A percentile compares a stretch with the other conserved stretches of the same genome.
These are phyloP conservation scores for Peltaster fructicola DNA, from an alignment of 2,329 filamentous ascomycete species.

Conservation along the genomic window DNA sequence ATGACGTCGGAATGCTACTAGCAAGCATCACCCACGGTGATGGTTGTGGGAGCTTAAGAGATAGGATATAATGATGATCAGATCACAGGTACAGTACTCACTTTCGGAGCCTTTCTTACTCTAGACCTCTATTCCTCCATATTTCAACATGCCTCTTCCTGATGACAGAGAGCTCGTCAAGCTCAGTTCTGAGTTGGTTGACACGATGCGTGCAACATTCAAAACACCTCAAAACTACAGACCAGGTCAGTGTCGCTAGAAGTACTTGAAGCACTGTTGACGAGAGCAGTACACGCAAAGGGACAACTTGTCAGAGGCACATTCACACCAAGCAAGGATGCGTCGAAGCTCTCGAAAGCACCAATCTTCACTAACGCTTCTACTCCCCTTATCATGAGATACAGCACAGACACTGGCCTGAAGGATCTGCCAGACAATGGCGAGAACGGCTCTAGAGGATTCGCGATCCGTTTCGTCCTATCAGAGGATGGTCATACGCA, in stretches of 20 bases:
- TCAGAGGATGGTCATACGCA: slow-evolving; percentile 25
- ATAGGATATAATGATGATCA: too few species aligned
- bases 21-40: too few species aligned
- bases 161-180: slow-evolving; percentile 6
- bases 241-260: slow-evolving; percentile 7
- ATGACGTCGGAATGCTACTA: too few species aligned
- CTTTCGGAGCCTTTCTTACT: too few species aligned
- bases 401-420: slow-evolving; percentile 13
- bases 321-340: slow-evolving; percentile 31
- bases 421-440: slow-evolving; percentile 13
- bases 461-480: slow-evolving; percentile 33
- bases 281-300: slow-evolving; percentile 33
- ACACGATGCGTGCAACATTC: slow-evolving; percentile 10
- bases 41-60: too few species aligned
- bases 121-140: neutral
- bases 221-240: slow-evolving; percentile 10
- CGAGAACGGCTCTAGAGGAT: slow-evolving; percentile 20
- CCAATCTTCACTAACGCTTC: slow-evolving; percentile 10
- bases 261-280: slow-evolving; percentile 2
- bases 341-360: slow-evolving; percentile 22
- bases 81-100: too few species aligned
- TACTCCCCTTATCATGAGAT: slow-evolving; percentile 12
- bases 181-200: slow-evolving; percentile 9
- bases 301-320: slow-evolving; percentile 34
- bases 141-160: slow-evolving; percentile 12